Evolutionary conservation across 116 monocot species (phyloP).

Genomic region (Thalassia testudinum): DNA sequence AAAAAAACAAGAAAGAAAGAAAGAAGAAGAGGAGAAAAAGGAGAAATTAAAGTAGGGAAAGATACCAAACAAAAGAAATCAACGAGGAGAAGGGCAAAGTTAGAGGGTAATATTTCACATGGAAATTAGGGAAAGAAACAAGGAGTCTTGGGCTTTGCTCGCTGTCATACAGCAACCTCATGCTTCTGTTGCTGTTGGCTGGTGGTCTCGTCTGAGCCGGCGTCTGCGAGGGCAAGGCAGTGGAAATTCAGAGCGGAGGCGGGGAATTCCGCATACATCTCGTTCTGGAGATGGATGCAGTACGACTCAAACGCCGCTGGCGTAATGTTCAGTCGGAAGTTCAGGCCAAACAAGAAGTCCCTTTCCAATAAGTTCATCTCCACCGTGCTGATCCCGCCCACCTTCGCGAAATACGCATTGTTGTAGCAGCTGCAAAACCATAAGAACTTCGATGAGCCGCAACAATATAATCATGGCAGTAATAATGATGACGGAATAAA

Average conservation of each 20-base stretch:
- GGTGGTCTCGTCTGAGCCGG: constrained; percentile 23
- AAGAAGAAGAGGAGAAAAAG: background rate
- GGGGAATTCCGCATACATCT: constrained; percentile 33
- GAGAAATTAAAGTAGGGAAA: background rate
- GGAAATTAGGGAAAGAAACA: background rate
- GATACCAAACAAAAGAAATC: background rate
- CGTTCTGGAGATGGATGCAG: constrained; percentile 52
- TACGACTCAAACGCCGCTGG: constrained; percentile 41
- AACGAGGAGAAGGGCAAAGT: background rate
- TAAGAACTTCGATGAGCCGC: too few species aligned
- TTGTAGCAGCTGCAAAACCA: constrained; percentile 54
- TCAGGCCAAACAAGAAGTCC: constrained; percentile 65
- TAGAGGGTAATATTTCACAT: background rate
- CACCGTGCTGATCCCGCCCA: constrained; percentile 63
- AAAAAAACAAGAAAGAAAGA: background rate
- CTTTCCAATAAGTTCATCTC: constrained; percentile 93
- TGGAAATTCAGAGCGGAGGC: constrained; percentile 16
- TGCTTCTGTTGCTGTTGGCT: constrained; percentile 13
- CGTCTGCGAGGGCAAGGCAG: constrained; percentile 12
- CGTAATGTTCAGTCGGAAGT: constrained; percentile 67
- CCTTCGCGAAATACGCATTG: constrained; percentile 84
- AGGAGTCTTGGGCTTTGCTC: background rate
- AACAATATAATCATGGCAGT: too few species aligned
- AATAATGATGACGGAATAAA: too few species aligned
- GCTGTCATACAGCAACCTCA: constrained; percentile 15